Conservation (phyloP, 345 rosid genomes). For the Citrus sp. region DNA sequence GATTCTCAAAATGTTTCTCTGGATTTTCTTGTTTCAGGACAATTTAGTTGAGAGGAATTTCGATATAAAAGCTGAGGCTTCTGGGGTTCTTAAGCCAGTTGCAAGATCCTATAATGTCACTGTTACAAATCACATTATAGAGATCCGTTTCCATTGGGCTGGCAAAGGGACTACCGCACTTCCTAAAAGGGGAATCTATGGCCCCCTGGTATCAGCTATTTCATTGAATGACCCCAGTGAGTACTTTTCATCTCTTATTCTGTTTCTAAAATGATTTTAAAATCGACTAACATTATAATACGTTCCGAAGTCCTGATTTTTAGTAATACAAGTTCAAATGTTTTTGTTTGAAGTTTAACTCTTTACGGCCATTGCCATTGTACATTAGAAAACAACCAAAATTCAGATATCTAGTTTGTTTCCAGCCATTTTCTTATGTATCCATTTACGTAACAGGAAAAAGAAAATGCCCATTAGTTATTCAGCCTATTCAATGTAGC, state of each 20-base stretch:
- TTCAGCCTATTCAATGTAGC: background rate
- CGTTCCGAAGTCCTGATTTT: background rate
- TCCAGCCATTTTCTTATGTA: background rate
- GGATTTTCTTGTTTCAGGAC: slow-evolving; percentile 30
- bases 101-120: slow-evolving; percentile 24
- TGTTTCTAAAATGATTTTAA: background rate
- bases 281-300: background rate
- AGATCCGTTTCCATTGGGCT: slow-evolving; percentile 51
- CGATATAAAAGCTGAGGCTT: slow-evolving; percentile 46
- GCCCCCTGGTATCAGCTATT: slow-evolving; percentile 59
- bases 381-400: background rate
- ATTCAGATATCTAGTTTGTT: background rate
- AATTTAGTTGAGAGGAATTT: slow-evolving; percentile 47
- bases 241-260: background rate
- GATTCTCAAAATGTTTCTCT: background rate
- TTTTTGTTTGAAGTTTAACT: background rate
- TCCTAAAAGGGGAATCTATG: slow-evolving; percentile 47
- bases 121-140: slow-evolving; percentile 36
- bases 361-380: background rate
- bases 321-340: background rate
- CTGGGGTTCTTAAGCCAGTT: slow-evolving; percentile 36
- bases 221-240: slow-evolving; percentile 30
- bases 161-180: slow-evolving; percentile 60
- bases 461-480: background rate
- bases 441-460: background rate